Base-by-base conservation (phyloP, 2,329 filamentous ascomycete genomes). In the Colletotrichum sidae region DNA sequence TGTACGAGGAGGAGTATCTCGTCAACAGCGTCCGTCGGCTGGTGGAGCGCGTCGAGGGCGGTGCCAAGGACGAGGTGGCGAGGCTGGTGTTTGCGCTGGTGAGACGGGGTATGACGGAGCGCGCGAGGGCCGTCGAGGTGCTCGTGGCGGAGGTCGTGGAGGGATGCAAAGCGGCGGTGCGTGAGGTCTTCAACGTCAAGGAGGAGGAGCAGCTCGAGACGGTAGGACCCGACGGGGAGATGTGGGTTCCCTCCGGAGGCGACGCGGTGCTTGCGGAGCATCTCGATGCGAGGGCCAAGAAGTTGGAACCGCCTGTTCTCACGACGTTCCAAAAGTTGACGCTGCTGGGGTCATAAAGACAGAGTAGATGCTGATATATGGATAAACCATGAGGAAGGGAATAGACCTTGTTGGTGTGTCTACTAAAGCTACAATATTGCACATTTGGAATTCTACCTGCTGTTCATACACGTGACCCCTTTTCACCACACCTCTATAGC, bases 1-100 rank as follows among this genome's bases (percentile, higher is more conserved):
- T 99, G 6, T 99, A 99, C 77, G 96, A 99, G 77, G 95, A 98
- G 75, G 96, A 98, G 78, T 99, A 99, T 77, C 86, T 99, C 6
- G 90, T 97, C 64, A 96, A 94, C 76, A 95, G 91, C 70, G 89
- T 98, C 41, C 87, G 90, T 11, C 85, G 96, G 33, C 84, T 99
- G 39, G 87, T 97, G 12, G 93, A 97, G 76, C 86, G 94, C 41
- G 88, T 97, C 25, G 93, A 94, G 76, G 83, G 83, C 34, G 83
- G 83, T 25, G 85, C 90, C 3, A 86, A 89, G 55, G 84, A 87
- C 1, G 96, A 99, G 75, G 87, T 93, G 0, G 86, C 88, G 73
- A 80, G 89, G 13, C 83, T 98, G 8, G 86, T 97, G 0, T 89
- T 92, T 69, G 94, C 91, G 0, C 81, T 98, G 63, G 83, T 94